phyloP scores from a whole-genome alignment of 495 filamentous ascomycete genomes.

The Podospora australis region DNA sequence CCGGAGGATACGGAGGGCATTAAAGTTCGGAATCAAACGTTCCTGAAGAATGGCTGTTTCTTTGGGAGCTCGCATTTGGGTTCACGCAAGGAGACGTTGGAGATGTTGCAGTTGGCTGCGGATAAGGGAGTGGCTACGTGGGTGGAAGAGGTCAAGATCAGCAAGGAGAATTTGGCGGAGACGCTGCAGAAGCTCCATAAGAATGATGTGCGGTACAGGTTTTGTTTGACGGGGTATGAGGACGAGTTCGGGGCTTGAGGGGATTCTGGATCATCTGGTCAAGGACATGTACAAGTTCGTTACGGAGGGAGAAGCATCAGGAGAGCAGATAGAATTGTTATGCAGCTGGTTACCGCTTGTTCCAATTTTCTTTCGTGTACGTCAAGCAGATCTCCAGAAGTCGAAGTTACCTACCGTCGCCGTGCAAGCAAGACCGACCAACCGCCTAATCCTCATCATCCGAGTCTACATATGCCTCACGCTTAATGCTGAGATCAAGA shows the following conservation, averaged over 20 bases:
- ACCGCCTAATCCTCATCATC: no score
- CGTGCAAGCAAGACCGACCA: no score
- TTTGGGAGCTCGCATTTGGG: slow-evolving; percentile 80
- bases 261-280: no score
- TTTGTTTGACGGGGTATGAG: slow-evolving; percentile 41
- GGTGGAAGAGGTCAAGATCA: slow-evolving; percentile 73
- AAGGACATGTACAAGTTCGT: no score
- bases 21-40: slow-evolving; percentile 66
- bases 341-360: no score
- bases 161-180: slow-evolving; percentile 59
- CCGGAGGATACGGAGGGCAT: slow-evolving; percentile 77
- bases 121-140: slow-evolving; percentile 76
- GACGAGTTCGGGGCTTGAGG: slow-evolving; percentile 32
- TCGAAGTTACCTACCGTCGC: no score
- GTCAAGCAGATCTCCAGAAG: no score
- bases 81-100: slow-evolving; percentile 69
- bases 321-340: no score
- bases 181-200: slow-evolving; percentile 62
- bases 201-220: slow-evolving; percentile 58
- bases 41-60: slow-evolving; percentile 69
- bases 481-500: no score
- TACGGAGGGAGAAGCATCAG: no score
- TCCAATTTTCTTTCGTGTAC: no score
- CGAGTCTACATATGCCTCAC: no score
- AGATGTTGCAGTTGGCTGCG: slow-evolving; percentile 75